These are phyloP conservation scores for Phytophthora idaei DNA, from an alignment of 352 stramenopile species.

Conservation along the genomic window DNA sequence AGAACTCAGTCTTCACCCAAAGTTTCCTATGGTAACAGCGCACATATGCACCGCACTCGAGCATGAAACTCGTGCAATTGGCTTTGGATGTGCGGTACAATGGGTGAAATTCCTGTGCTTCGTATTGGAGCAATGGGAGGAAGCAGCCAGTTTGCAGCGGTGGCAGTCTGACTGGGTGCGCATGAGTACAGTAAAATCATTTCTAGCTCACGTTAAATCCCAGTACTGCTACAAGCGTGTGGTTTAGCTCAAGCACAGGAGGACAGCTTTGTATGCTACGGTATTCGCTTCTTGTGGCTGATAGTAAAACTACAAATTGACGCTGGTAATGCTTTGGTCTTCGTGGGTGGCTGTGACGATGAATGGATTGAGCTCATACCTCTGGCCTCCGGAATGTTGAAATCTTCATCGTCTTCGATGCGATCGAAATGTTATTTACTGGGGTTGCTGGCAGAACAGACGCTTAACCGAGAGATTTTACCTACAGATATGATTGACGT, in stretches of 20 bases:
- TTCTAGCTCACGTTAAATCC: neutral
- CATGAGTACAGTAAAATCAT: neutral
- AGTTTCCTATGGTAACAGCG: slow-evolving; percentile 4
- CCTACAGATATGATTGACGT: neutral
- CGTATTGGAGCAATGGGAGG: slow-evolving; percentile 19
- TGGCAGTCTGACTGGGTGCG: neutral
- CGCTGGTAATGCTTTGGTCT: neutral
- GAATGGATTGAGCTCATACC: slow-evolving; percentile 16
- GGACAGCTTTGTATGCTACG: slow-evolving; percentile 5
- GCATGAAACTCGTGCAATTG: too few species aligned
- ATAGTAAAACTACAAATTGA: neutral
- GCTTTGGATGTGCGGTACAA: neutral
- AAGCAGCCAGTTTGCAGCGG: neutral
- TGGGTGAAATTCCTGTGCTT: slow-evolving; percentile 26
- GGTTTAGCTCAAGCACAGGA: neutral
- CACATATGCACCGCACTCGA: slow-evolving; percentile 15
- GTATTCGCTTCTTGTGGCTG: slow-evolving; percentile 19
- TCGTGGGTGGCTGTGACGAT: neutral
- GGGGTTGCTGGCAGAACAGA: slow-evolving; percentile 23
- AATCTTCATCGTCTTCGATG: neutral
- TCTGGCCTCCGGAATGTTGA: slow-evolving; percentile 6
- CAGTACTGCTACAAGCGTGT: slow-evolving; percentile 15
- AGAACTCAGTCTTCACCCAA: slow-evolving; percentile 13
- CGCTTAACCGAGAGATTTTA: neutral
- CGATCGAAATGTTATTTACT: slow-evolving; percentile 10